A percentile compares a stretch with the other conserved stretches of the same genome.
These are phyloP conservation scores for Mycosphaerelloides madeirae DNA, from an alignment of 2,329 filamentous ascomycete species.

Conservation along the genomic window DNA sequence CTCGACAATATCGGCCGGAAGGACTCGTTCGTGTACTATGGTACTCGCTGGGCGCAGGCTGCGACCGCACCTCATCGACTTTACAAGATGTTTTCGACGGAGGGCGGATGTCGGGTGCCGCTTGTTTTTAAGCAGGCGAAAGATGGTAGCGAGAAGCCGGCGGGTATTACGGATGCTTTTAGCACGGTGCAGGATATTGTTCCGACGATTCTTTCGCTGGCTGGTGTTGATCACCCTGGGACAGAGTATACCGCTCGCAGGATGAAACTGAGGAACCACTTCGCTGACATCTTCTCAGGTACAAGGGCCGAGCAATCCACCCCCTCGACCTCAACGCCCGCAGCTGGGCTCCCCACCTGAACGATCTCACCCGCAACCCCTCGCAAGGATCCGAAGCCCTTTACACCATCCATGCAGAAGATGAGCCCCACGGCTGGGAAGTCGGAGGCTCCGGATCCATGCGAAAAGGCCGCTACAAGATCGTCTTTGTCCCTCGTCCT, in stretches of 20 bases:
- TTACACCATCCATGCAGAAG: background rate
- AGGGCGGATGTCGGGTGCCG: background rate
- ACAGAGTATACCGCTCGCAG: too few relatives aligned
- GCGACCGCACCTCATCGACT: background rate
- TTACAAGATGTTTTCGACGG: background rate
- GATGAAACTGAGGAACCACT: too few relatives aligned
- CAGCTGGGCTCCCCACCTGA: background rate
- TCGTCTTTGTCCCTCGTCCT: background rate
- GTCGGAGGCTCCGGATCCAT: background rate
- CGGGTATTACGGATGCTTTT: background rate
- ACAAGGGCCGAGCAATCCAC: background rate
- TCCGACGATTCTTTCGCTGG: too few relatives aligned
- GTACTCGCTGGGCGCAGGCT: slow-evolving; percentile 29
- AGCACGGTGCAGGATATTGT: background rate
- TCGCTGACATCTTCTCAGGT: too few relatives aligned
- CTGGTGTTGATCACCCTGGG: too few relatives aligned
- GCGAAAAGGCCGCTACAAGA: background rate
- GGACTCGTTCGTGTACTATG: slow-evolving; percentile 38
- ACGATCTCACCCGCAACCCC: background rate
- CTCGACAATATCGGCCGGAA: slow-evolving; percentile 33
- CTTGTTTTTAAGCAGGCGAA: background rate
- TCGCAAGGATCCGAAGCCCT: background rate
- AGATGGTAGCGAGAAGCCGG: background rate
- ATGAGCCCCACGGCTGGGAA: background rate
- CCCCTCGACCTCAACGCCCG: background rate